These are phyloP conservation scores for Hypholoma sublateritium DNA, from an alignment of 768 basidiomycete genomes.

Conservation along the genomic window DNA sequence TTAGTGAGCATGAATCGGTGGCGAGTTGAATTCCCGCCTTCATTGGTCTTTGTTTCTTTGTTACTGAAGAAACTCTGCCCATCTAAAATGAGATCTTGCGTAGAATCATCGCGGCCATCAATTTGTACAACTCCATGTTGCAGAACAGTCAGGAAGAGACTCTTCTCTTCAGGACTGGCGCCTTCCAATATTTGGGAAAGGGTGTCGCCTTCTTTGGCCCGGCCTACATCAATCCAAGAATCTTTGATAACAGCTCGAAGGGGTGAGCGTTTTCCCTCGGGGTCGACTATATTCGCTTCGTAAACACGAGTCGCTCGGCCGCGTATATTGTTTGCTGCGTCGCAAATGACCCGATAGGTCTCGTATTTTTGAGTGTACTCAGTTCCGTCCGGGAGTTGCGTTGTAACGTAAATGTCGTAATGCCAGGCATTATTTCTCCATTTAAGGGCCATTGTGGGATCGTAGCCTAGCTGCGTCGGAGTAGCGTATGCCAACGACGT, in stretches of 20 bases:
- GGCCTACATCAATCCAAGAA: neutral
- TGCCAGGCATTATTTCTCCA: neutral
- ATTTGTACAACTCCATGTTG: slow-evolving; percentile 2
- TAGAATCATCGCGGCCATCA: neutral
- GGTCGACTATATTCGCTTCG: neutral
- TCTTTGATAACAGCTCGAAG: neutral
- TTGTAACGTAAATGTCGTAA: neutral
- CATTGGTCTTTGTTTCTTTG: neutral
- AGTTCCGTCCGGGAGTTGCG: neutral
- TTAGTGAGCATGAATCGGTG: too few relatives aligned
- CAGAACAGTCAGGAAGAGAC: neutral
- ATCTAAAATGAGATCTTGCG: neutral
- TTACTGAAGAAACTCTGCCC: neutral
- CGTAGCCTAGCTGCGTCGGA: slow-evolving; percentile 4
- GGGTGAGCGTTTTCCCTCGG: neutral
- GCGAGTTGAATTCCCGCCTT: too few relatives aligned
- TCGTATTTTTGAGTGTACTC: neutral
- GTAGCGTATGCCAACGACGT: slow-evolving; percentile 1
- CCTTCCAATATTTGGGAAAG: neutral
- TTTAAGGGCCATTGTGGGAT: slow-evolving; percentile 1
- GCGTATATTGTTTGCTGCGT: neutral
- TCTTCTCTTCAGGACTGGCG: neutral
- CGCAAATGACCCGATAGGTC: neutral
- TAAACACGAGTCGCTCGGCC: neutral
- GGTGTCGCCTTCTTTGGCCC: neutral